Percentiles rank a stretch among this genome's conserved stretches.
Evolutionary conservation across 2,329 filamentous ascomycete genomes (phyloP).

Genomic region (Mycosphaerella arachidis): DNA sequence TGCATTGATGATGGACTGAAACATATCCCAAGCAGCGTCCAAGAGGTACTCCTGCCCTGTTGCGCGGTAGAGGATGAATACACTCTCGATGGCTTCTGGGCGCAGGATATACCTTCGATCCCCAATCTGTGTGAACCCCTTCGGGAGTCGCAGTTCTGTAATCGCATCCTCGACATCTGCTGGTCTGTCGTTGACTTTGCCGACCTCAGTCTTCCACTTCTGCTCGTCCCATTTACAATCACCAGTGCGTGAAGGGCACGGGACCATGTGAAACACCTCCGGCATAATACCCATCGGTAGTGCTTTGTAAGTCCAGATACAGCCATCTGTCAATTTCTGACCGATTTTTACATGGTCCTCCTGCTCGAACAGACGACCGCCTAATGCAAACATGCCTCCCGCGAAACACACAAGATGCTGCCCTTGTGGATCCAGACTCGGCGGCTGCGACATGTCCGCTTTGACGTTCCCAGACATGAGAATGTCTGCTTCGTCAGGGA

Average conservation of each 20-base stretch:
- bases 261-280: slow-evolving; percentile 51
- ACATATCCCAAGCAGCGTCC: slow-evolving; percentile 49
- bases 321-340: slow-evolving; percentile 55
- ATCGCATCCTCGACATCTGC: slow-evolving; percentile 33
- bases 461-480: slow-evolving; percentile 44
- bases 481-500: slow-evolving; percentile 43
- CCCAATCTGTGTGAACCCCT: slow-evolving; percentile 41
- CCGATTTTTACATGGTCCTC: slow-evolving; percentile 53
- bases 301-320: slow-evolving; percentile 59
- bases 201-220: slow-evolving; percentile 44
- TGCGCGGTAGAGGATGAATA: slow-evolving; percentile 58
- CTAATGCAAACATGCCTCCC: slow-evolving; percentile 59
- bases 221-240: slow-evolving; percentile 53
- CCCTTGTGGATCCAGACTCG: slow-evolving; percentile 46
- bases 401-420: slow-evolving; percentile 58
- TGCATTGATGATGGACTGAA: slow-evolving; percentile 40
- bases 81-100: slow-evolving; percentile 58
- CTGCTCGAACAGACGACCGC: slow-evolving; percentile 53
- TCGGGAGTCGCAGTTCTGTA: slow-evolving; percentile 36
- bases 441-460: slow-evolving; percentile 25
- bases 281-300: slow-evolving; percentile 59
- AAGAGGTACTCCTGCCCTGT: slow-evolving; percentile 50
- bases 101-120: slow-evolving; percentile 47
- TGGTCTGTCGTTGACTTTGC: slow-evolving; percentile 23
- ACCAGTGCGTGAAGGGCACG: slow-evolving; percentile 41